Evolutionary conservation across 768 basidiomycete genomes (phyloP).

Genomic region (Serendipita indica): DNA sequence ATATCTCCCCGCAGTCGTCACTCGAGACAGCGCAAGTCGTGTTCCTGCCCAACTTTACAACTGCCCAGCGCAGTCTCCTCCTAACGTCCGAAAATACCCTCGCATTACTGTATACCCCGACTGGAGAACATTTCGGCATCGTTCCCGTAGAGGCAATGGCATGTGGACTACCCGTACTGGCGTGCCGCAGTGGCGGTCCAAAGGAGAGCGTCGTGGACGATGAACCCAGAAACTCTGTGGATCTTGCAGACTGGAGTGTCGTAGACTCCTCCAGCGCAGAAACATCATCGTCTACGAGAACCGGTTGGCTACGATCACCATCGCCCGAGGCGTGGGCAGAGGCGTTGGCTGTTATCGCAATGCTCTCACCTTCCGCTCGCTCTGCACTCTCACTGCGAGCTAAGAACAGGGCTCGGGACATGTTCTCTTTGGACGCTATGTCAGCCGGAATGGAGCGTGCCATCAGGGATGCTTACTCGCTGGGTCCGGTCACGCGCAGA

Average conservation of each 20-base stretch:
- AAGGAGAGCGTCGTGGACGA: slow-evolving; percentile 64
- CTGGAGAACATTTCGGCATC: slow-evolving; percentile 95
- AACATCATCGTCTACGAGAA: slow-evolving; percentile 25
- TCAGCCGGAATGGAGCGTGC: slow-evolving; percentile 40
- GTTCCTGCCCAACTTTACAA: slow-evolving; percentile 87
- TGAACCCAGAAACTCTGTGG: slow-evolving; percentile 17
- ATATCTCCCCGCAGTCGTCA: slow-evolving; percentile 9
- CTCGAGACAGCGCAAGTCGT: slow-evolving; percentile 43
- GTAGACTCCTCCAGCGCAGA: background rate
- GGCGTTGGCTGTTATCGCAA: slow-evolving; percentile 42
- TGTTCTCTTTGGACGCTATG: slow-evolving; percentile 73
- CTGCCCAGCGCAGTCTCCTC: slow-evolving; percentile 66
- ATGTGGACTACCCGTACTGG: slow-evolving; percentile 79
- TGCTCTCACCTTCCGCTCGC: slow-evolving; percentile 21
- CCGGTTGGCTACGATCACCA: slow-evolving; percentile 65
- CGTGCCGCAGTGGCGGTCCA: slow-evolving; percentile 77
- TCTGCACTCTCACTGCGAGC: slow-evolving; percentile 38
- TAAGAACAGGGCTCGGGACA: slow-evolving; percentile 39
- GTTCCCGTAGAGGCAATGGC: slow-evolving; percentile 92
- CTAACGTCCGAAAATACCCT: slow-evolving; percentile 50
- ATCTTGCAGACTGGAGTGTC: background rate
- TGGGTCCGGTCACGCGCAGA: slow-evolving; percentile 33
- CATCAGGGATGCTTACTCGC: slow-evolving; percentile 36
- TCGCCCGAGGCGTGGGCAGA: slow-evolving; percentile 53
- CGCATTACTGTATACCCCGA: slow-evolving; percentile 81